Evolutionary conservation across 1,284 basidiomycete genomes (phyloP), one percentile per base, ranked within the genome.

Genomic region (Fomitopsis schrenkii): DNA sequence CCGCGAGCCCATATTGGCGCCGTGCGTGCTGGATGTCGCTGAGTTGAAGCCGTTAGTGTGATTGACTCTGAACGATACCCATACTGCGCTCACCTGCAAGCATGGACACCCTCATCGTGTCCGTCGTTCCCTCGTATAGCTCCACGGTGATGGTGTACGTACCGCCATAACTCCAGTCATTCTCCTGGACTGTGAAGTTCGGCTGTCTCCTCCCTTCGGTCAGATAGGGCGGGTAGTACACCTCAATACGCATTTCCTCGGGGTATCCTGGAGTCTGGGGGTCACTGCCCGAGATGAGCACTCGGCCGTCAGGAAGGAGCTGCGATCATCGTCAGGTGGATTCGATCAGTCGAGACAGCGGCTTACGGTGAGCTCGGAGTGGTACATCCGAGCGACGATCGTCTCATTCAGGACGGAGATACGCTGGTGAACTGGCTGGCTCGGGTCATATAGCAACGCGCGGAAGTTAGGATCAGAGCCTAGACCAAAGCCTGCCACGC

Each of bases 341-440:
- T 12, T 17, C 44, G 22, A 26, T 52, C 8, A 6, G 44, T 19
- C 35, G 42, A 33, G 8, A 44, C 0, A 5, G 57, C 14, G 22
- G 33, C 38, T 41, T 62, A 74, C 72, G 28, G 59, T 75, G 2
- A 87, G 85, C 70, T 91, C 90, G 0, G 88, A 90, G 70, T 95
- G 93, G 68, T 95, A 95, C 70, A 95, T 69, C 22, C 94, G 86
- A 12, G 92, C 85, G 44, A 93, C 87, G 60, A 85, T 88, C 15
- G 90, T 93, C n/a, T 72, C 81, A 71, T 80, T 76, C 64, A 88
- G 78, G 75, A 90, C 82, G 62, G 90, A 85, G 66, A 87, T 78
- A 62, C 91, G 84, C 57, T 83, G 80, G n/a, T 80, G 77, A 36
- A 84, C 64, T 1, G 90, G 80, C 59, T 80, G 74, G 0, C 80